Conservation (phyloP, 768 basidiomycete species). For the Lentinula sp. region DNA sequence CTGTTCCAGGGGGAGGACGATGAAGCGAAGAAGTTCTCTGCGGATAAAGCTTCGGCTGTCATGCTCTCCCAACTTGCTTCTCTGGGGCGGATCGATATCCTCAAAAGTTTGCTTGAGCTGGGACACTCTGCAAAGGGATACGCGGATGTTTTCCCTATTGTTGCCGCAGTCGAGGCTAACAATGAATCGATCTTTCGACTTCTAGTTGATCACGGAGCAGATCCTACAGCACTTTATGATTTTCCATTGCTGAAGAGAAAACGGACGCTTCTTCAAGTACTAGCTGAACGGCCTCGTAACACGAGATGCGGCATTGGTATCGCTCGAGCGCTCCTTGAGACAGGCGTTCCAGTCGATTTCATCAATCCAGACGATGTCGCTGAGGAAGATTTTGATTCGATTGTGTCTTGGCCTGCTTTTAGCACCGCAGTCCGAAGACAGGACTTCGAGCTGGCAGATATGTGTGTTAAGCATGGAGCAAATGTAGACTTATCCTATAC, state of each 20-base stretch:
- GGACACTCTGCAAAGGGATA: constrained; percentile 7
- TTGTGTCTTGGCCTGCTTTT: constrained; percentile 2
- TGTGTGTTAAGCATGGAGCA: constrained; percentile 1
- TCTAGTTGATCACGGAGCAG: constrained; percentile 5
- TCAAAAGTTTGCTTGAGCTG: constrained; percentile 3
- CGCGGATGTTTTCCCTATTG: not conserved
- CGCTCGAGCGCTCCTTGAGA: not conserved
- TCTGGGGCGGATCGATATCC: not conserved
- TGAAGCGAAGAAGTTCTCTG: not conserved
- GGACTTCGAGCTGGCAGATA: constrained; percentile 8
- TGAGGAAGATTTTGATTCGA: not conserved
- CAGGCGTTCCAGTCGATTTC: constrained; percentile 7
- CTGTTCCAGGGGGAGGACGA: not conserved
- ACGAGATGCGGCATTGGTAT: not conserved
- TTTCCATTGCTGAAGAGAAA: not conserved
- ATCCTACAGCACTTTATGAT: not conserved
- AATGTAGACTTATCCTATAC: constrained; percentile 4
- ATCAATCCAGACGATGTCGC: not conserved
- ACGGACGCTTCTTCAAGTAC: not conserved
- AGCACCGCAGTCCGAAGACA: constrained; percentile 6
- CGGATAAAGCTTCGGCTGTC: not conserved
- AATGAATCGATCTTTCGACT: constrained; percentile 5
- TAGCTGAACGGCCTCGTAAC: not conserved
- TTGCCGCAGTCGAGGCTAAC: constrained; percentile 8
- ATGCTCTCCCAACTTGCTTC: constrained; percentile 4